phyloP scores from a whole-genome alignment of 208 protist species.

The Crithidia brevicula region DNA sequence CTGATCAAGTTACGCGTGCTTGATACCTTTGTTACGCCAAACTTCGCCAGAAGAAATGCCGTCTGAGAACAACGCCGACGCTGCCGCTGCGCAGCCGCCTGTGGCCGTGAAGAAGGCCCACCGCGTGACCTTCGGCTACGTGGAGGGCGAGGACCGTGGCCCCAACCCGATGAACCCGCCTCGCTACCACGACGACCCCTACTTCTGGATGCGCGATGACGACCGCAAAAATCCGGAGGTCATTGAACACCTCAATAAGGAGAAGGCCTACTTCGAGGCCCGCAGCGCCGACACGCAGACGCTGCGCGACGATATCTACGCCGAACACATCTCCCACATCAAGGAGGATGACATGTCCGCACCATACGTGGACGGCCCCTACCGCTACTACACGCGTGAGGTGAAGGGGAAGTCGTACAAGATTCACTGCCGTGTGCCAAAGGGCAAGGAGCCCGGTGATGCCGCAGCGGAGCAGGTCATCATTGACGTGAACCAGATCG shows the following conservation, averaged over 20 bases:
- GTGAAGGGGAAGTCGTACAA: constrained; percentile 87
- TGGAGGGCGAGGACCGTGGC: constrained; percentile 85
- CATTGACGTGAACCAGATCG: constrained; percentile 84
- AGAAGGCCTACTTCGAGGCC: constrained; percentile 81
- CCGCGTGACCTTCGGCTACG: constrained; percentile 76
- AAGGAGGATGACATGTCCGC: constrained; percentile 84
- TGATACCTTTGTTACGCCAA: no score
- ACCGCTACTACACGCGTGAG: constrained; percentile 85
- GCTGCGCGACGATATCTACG: constrained; percentile 73
- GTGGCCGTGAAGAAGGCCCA: constrained; percentile 68
- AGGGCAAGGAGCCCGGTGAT: constrained; percentile 48
- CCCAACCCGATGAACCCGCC: constrained; percentile 89
- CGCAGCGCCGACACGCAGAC: constrained; percentile 61
- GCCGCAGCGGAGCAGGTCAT: constrained; percentile 72
- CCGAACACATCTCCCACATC: constrained; percentile 89
- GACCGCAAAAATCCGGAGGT: constrained; percentile 69
- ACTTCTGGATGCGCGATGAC: constrained; percentile 91
- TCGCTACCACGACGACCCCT: constrained; percentile 62
- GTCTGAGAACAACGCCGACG: constrained; percentile 17
- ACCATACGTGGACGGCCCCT: constrained; percentile 68
- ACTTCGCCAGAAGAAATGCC: no score
- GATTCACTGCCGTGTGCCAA: constrained; percentile 81
- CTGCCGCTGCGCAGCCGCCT: constrained; percentile 34
- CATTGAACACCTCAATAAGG: constrained; percentile 78
- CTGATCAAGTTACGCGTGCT: no score